Evolutionary conservation across 768 basidiomycete genomes (phyloP), one percentile per base, ranked within the genome.

Genomic region (Termitomyces sp.): DNA sequence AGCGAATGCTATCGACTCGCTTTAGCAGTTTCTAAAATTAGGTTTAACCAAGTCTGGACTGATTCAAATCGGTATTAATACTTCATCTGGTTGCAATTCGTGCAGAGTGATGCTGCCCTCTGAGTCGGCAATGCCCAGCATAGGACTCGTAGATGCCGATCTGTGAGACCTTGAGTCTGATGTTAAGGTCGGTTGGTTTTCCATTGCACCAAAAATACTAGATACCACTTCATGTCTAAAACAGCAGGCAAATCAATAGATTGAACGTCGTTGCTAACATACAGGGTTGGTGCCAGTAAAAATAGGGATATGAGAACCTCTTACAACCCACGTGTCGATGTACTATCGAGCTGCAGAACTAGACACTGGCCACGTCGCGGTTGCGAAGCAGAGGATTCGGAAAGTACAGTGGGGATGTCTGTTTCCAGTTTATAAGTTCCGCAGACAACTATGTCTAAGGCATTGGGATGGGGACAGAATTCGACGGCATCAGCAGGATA

Each of bases 151-250:
- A 4, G 75, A 66, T 3, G 68, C 54, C 10, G 72, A 72, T 67
- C 75, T 73, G 69, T 87, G 85, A 64, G 84, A 87, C 88, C 87
- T 89, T 52, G 22, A n/a, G 5, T 33, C 33, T 40, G 8, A 43
- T 53, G 44, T 33, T 26, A 32, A 38, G 13, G 40, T 6, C 2
- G 47, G 22, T 3, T 43, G 20, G 24, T 35, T 49, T 35, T 24
- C 16, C 28, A 24, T 30, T 50, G 36, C 16, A 43, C 35, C 24
- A 28, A 46, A 18, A 22, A 42, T 42, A 42, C 32, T n/a, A 36
- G 60, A 63, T 66, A 94, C 97, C 97, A 99, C 79, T 98, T 98
- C 82, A 94, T 85, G 69, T 99, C 97, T 26, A 89, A 79, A 30
- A 99, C 81, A 8, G 94, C 97, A 2, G 94, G 87, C 18, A 90